Percentiles rank a stretch among this genome's conserved stretches.
Evolutionary conservation across 306 rosid genomes (phyloP).

Genomic region (Prunus mira): DNA sequence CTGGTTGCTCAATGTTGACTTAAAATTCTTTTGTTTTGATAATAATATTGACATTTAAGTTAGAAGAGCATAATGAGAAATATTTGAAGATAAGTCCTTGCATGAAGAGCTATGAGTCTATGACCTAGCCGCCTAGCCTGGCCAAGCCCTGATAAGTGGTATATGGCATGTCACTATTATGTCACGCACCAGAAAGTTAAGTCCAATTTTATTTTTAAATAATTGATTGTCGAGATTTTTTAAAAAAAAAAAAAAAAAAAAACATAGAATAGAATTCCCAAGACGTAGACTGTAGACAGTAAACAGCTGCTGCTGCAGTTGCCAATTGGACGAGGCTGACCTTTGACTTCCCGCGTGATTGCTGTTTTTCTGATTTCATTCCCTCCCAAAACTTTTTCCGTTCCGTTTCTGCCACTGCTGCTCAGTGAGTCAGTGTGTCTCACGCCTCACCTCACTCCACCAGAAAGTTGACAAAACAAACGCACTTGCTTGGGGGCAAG

Average conservation of each 20-base stretch:
- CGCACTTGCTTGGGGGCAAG: slow-evolving; percentile 2
- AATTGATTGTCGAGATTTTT: background rate
- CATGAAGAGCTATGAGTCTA: no score
- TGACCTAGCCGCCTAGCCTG: no score
- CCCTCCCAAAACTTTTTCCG: slow-evolving; percentile 18
- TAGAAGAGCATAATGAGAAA: no score
- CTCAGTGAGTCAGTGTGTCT: background rate
- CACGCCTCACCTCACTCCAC: background rate
- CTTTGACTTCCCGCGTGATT: slow-evolving; percentile 25
- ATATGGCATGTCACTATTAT: no score
- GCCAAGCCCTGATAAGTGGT: no score
- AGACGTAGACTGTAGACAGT: background rate
- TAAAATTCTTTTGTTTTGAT: no score
- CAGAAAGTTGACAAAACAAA: background rate
- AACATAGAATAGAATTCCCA: background rate
- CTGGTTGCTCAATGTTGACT: no score
- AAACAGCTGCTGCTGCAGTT: background rate
- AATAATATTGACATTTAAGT: no score
- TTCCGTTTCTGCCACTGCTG: slow-evolving; percentile 39
- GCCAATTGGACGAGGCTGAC: slow-evolving; percentile 7
- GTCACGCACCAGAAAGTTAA: no score
- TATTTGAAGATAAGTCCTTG: no score
- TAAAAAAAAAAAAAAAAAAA: background rate
- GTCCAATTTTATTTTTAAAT: background rate
- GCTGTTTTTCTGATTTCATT: background rate